These are phyloP conservation scores for Thecaphora frezii DNA, from an alignment of 1,284 basidiomycete species.

Conservation along the genomic window DNA sequence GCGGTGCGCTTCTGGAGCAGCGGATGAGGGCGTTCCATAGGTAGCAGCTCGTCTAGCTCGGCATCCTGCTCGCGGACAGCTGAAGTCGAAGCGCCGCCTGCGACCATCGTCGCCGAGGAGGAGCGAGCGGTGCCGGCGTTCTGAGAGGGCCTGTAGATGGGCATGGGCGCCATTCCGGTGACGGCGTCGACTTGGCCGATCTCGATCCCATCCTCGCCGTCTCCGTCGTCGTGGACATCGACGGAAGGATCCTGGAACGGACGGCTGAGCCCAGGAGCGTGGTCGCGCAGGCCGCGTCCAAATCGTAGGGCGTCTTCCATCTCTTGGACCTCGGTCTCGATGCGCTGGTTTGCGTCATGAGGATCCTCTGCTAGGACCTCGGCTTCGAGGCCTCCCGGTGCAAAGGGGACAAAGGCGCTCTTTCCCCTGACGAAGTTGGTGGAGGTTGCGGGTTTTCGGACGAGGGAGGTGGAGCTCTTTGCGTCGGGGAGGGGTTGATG, in stretches of 20 bases:
- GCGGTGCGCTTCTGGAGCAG: conserved; percentile 21
- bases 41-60: conserved; percentile 55
- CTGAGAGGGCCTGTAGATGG: conserved; percentile 26
- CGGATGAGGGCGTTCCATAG: conserved; percentile 41
- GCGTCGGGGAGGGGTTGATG: conserved; percentile 25
- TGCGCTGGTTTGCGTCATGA: conserved; percentile 6
- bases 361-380: conserved; percentile 26
- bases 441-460: conserved; percentile 72
- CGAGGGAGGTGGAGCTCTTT: conserved; percentile 68
- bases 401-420: conserved; percentile 76
- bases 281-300: conserved; percentile 21
- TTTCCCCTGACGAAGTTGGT: conserved; percentile 88
- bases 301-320: conserved; percentile 34
- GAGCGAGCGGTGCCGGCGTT: conserved; percentile 7
- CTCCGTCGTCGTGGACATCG: conserved; percentile 62
- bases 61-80: conserved; percentile 32
- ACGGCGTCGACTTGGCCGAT: conserved; percentile 12
- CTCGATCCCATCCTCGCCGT: conserved; percentile 58
- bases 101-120: conserved; percentile 6
- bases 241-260: conserved; percentile 44
- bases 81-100: conserved; percentile 5
- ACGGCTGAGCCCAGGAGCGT: conserved; percentile 30
- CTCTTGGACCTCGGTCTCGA: conserved; percentile 16
- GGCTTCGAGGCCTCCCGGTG: conserved; percentile 34
- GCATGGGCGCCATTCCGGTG: conserved; percentile 32